Base-by-base conservation (phyloP, 108 stramenopile genomes). In the Pseudonitzschia multistriata region DNA sequence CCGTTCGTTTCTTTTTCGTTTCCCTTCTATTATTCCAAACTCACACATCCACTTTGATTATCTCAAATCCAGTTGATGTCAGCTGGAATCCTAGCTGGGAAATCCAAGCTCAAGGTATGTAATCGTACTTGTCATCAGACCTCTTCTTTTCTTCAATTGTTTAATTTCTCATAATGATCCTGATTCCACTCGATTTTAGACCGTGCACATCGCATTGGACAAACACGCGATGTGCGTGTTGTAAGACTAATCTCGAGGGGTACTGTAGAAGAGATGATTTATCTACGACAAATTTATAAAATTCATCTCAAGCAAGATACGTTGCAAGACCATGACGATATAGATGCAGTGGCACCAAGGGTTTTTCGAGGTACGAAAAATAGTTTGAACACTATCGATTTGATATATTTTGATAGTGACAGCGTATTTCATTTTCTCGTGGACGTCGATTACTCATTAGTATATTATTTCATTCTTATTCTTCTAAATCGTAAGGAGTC, bases 271-370 rank as follows among this genome's bases (percentile, higher is more conserved):
- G 97, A 98, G 14, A 78, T 97, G 49, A 88, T 81, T 59, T 98
- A 98, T 70, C 85, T 93, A 37, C 72, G 97, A 0, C 97, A 98
- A 67, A 70, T 98, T 19, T 97, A 98, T 83, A 98, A 98, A 78
- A 80, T 87, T 29, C 96, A 96, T 55, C 85, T 98, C 25, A 92
- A 86, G 49, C 76, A 89, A 56, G 85, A 90, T 68, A 90, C 92
- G 5, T 67, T 96, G 17, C 33, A 42, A 22, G 60, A 66, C 11
- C 62, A 47, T 0, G 61, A 34, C 5, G 17, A 34, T 31, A 25
- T 48, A 14, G 56, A 53, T 31, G 19, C 69, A 25, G 61, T 33
- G 49, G 77, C 83, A 42, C 81, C 84, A 3, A 67, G 85, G 63
- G 64, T 90, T 22, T 90, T 88, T 69, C 80, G 81, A 59, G 87